Evolutionary conservation across 306 rosid genomes (phyloP).

Genomic region (Dicorynia guianensis): DNA sequence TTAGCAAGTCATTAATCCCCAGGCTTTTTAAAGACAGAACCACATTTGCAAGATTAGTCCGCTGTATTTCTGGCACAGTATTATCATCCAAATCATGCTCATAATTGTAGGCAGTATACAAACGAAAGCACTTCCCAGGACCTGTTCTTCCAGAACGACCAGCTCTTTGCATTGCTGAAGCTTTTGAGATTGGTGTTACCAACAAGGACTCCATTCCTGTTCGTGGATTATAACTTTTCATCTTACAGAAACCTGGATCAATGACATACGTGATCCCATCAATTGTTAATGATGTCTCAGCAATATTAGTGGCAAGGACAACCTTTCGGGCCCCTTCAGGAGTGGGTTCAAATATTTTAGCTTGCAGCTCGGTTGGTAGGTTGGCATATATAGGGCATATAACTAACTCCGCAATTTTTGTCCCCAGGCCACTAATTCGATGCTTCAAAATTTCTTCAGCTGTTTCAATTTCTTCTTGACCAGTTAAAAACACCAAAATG

Average conservation of each 20-base stretch:
- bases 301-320: conserved; percentile 96
- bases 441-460: conserved; percentile 96
- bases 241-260: conserved; percentile 70
- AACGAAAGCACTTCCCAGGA: conserved; percentile 93
- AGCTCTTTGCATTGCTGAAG: conserved; percentile 95
- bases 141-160: conserved; percentile 99
- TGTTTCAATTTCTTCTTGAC: conserved; percentile 97
- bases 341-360: conserved; percentile 95
- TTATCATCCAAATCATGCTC: conserved; percentile 84
- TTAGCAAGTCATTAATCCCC: conserved; percentile 80
- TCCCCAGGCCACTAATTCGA: conserved; percentile 86
- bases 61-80: conserved; percentile 89
- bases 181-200: conserved; percentile 89
- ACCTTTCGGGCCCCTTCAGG: conserved; percentile 96
- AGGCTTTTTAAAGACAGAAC: conserved; percentile 89
- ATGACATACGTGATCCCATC: conserved; percentile 97
- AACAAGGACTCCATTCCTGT: conserved; percentile 96
- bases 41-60: conserved; percentile 94
- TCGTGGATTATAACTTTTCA: conserved; percentile 81
- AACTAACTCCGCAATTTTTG: conserved; percentile 90
- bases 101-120: conserved; percentile 83
- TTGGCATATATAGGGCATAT: conserved; percentile 98
- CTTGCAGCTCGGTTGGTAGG: conserved; percentile 91
- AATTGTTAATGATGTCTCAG: conserved; percentile 94
- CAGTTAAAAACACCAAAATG: conserved; percentile 83